Base-by-base conservation (phyloP, 495 filamentous ascomycete species). In the Podospora appendiculata region DNA sequence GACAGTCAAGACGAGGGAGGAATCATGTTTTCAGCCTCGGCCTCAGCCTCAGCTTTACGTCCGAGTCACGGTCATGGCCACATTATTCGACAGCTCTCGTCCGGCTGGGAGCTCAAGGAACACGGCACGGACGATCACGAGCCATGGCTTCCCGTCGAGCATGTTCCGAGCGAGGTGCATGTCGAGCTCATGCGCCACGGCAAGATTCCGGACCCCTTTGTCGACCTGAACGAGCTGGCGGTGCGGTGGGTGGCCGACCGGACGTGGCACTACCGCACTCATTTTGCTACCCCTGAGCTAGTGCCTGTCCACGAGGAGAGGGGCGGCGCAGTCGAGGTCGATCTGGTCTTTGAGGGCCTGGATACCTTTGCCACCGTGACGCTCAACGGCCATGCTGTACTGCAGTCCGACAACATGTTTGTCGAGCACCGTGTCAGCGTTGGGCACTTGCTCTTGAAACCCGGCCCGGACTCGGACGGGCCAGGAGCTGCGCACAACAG, bases 321-420 rank as follows among this genome's bases (percentile, higher is more conserved):
- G 11, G 6, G 9, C n/a, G 6, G 35, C 13, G 18, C 19, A 3
- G 48, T 51, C 13, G 68, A 58, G 32, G 69, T 77, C 8, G 77
- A 79, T 13, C 59, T 91, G 19, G 78, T 79, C 2, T 89, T 90
- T 55, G 81, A 87, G 47, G 87, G 87, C 0, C 65, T 91, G 17
- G 87, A 90, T 56, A 90, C 86, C 0, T 87, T 81, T 69, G 83
- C 84, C 4, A 79, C 70, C 0, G 85, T 88, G 9, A 73, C 64
- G n/a, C 69, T 91, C 9, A 83, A 90, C 55, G 81, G 74, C 4
- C 56, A 72, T 13, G 57, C 68, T 6, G 79, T 90, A 14, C 63
- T 89, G 4, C 64, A 78, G 51, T 74, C 72, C 7, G 76, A 83
- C 32, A 87, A 89, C 60, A 89, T 89, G 87, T 89, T 89, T 50